Evolutionary conservation across 2,329 filamentous ascomycete species (phyloP), one percentile per base, ranked within the genome.

Genomic region (Westerdykella ornata): DNA sequence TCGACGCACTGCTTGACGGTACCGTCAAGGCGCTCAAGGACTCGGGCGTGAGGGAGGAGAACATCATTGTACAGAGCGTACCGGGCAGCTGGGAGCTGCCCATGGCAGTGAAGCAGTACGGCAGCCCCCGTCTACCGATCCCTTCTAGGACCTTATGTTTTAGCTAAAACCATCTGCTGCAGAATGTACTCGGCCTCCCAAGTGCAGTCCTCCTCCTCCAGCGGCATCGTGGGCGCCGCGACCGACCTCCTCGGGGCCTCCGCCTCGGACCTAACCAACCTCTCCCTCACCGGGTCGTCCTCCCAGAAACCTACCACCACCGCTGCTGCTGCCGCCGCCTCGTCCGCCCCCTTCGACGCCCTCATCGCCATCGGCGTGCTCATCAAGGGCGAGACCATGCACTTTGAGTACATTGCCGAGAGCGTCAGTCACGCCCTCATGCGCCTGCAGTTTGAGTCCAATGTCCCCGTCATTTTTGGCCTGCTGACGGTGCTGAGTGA

Each of bases 351-450:
- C 15, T 97, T 97, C 59, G 90, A 97, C 63, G 92, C 92, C 48
- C 81, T 98, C 49, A 89, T 98, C 52, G 88, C 92, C 39, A 85
- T 98, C 53, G 92, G 92, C 42, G 89, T 95, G 42, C 79, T 98
- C 46, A 96, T 98, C 72, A 98, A 98, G 74, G 92, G 92, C 65
- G 86, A 94, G 70, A 97, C 92, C 5, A 96, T 96, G 88, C 92
- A 98, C 71, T 98, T 98, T 61, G 92, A 98, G 71, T 97, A 98
- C 72, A 98, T 98, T 57, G 78, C 89, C 32, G 92, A 97, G 51
- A 80, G 87, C 31, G 88, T 94, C 5, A 88, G 82, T 43, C 87
- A 95, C 47, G 92, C 88, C 5, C 75, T 98, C 46, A 98, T 98
- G 92, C 82, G 87, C 50, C 82, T 97, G 44, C 88, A 94, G 67